Base-by-base conservation (phyloP, 1,139 yeast genomes). In the Suhomyces bokatorum region DNA sequence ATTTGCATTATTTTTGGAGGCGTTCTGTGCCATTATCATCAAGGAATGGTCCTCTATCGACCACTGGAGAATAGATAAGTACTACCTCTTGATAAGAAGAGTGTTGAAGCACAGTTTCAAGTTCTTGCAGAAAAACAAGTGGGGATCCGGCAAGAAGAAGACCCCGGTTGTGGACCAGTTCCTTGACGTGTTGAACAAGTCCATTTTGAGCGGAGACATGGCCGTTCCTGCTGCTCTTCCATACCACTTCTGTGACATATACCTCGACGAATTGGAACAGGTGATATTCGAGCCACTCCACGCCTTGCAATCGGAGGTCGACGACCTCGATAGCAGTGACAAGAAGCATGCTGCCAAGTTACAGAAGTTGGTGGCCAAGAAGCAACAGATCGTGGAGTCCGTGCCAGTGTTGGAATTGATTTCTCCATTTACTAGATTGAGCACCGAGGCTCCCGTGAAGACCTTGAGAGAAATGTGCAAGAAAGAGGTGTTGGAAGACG, bases 1-100 rank as follows among this genome's bases (percentile, higher is more conserved):
- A 59, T 70, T 73, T 56, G 55, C 70, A 44, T 65, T 71, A 31
- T 89, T 90, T 58, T 73, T 81, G 35, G 75, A 78, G 45, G 87
- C 96, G 0, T 93, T 90, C 62, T 93, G 97, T 96, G 71, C 69
- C 33, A 80, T 93, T 28, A 79, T 91, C 60, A 74, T 80, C 49
- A 75, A 82, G 50, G 96, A 93, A 64, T 93, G 99, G 99, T 77
- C 82, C 45, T 72, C 74, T 16, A 77, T 93, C 46, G 99, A 93
- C 66, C 85, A 84, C 54, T 84, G 86, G 83, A 88, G 89, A 72
- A 59, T 91, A 44, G 97, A 93, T 68, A 93, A 93, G 66, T 93
- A 79, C 66, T 81, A 87, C 57, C 69, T 91, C 66, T 72, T 93
- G 53, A 77, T 91, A 52, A 82, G 99, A 73, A 76, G 93, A 59